A percentile compares a stretch with the other conserved stretches of the same genome.
Conservation (phyloP, 441 rosid species). For the Populus hybrid region DNA sequence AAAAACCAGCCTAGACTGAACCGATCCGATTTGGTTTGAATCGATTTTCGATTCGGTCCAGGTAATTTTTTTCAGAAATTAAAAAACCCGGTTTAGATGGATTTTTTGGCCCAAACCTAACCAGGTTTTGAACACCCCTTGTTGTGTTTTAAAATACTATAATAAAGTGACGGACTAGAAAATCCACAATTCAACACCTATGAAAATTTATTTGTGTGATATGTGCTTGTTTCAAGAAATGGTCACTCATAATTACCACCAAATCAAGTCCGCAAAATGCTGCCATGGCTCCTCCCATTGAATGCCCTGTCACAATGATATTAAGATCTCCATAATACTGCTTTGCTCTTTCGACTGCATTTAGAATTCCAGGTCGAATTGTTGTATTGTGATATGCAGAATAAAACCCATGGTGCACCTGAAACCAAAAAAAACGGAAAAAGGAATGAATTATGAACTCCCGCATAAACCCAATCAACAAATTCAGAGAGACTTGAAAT, state of each 20-base stretch:
- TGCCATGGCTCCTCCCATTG: constrained; percentile 99
- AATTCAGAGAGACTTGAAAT: neutral
- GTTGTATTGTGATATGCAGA: constrained; percentile 89
- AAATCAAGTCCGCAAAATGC: constrained; percentile 88
- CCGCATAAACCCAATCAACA: neutral
- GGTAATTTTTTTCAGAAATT: too few relatives aligned
- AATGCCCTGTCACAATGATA: constrained; percentile 88
- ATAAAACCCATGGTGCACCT: constrained; percentile 95
- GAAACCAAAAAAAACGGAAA: constrained; percentile 15
- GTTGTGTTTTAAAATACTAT: too few relatives aligned
- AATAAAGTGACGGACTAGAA: neutral
- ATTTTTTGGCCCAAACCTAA: too few relatives aligned
- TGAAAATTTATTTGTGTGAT: neutral
- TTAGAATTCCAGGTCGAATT: constrained; percentile 60
- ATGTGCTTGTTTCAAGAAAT: neutral
- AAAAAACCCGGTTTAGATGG: too few relatives aligned
- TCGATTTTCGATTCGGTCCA: too few relatives aligned
- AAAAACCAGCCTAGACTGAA: too few relatives aligned
- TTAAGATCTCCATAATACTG: constrained; percentile 55
- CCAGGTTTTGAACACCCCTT: too few relatives aligned
- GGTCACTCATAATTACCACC: constrained; percentile 36
- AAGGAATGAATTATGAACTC: neutral
- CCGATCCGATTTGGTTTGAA: too few relatives aligned
- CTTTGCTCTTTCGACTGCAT: constrained; percentile 57
- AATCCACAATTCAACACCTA: neutral